These are phyloP conservation scores for Aspergillus felis DNA, from an alignment of 2,329 filamentous ascomycete genomes.

Conservation along the genomic window DNA sequence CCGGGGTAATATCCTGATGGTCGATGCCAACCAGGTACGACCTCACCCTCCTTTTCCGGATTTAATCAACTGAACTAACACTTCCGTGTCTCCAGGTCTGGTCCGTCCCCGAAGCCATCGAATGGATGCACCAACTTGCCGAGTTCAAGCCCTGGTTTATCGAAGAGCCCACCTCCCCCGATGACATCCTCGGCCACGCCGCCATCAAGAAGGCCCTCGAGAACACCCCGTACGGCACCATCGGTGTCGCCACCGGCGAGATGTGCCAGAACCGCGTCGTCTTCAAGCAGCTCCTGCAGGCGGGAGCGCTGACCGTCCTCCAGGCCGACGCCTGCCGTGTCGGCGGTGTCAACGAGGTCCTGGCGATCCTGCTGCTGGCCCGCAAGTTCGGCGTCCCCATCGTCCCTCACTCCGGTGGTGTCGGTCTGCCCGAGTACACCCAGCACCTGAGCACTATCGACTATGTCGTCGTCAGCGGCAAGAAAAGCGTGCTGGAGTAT, in stretches of 20 bases:
- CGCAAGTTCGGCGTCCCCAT: conserved; percentile 66
- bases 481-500: conserved; percentile 80
- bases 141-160: conserved; percentile 87
- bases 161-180: conserved; percentile 86
- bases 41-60: not conserved
- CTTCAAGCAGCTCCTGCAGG: conserved; percentile 84
- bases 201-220: conserved; percentile 75
- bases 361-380: conserved; percentile 85
- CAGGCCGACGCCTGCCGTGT: conserved; percentile 89
- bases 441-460: conserved; percentile 91
- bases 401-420: conserved; percentile 84
- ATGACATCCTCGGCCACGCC: conserved; percentile 85
- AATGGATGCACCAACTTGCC: conserved; percentile 76
- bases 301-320: conserved; percentile 78
- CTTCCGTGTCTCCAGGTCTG: conserved; percentile 52
- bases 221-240: conserved; percentile 50
- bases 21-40: conserved; percentile 79
- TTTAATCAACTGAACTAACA: not conserved
- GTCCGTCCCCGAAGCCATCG: conserved; percentile 84
- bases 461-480: conserved; percentile 80
- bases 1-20: conserved; percentile 79
- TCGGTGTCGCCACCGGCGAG: conserved; percentile 86
- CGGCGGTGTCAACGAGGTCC: conserved; percentile 85
- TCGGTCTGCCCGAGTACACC: conserved; percentile 89
- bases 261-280: conserved; percentile 95